Evolutionary conservation across 2,329 filamentous ascomycete species (phyloP).

Genomic region (Coniochaeta sp.): DNA sequence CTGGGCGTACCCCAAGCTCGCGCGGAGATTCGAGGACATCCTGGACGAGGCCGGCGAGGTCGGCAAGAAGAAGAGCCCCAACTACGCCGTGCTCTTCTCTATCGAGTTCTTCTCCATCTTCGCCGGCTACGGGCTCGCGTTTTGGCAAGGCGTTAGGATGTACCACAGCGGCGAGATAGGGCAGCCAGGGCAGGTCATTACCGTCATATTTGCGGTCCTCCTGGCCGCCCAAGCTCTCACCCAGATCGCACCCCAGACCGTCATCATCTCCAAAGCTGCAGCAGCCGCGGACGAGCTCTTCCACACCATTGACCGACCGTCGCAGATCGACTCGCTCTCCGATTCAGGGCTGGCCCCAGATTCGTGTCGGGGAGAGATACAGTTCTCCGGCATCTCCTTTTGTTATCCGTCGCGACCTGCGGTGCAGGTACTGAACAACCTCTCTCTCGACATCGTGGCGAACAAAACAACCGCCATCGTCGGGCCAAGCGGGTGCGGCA

Average conservation of each 20-base stretch:
- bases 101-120: conserved; percentile 40
- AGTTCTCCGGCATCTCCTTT: conserved; percentile 14
- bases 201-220: conserved; percentile 37
- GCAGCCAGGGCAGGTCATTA: conserved; percentile 36
- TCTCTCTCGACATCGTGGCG: conserved; percentile 15
- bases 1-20: conserved; percentile 36
- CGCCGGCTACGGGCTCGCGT: conserved; percentile 38
- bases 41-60: conserved; percentile 30
- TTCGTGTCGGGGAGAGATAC: background rate
- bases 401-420: conserved; percentile 20
- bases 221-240: conserved; percentile 37
- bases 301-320: conserved; percentile 30
- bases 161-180: conserved; percentile 34
- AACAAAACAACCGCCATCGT: conserved; percentile 28
- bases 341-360: background rate
- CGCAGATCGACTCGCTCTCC: background rate
- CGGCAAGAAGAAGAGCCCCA: conserved; percentile 35
- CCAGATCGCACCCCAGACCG: conserved; percentile 36
- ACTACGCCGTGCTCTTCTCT: conserved; percentile 35
- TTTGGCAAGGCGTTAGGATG: conserved; percentile 45
- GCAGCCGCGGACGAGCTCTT: conserved; percentile 40
- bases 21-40: conserved; percentile 31
- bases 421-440: conserved; percentile 23
- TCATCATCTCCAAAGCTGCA: conserved; percentile 37
- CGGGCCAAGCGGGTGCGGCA: conserved; percentile 35